Evolutionary conservation across 2,329 filamentous ascomycete species (phyloP).

Genomic region (Cercospora sojina): DNA sequence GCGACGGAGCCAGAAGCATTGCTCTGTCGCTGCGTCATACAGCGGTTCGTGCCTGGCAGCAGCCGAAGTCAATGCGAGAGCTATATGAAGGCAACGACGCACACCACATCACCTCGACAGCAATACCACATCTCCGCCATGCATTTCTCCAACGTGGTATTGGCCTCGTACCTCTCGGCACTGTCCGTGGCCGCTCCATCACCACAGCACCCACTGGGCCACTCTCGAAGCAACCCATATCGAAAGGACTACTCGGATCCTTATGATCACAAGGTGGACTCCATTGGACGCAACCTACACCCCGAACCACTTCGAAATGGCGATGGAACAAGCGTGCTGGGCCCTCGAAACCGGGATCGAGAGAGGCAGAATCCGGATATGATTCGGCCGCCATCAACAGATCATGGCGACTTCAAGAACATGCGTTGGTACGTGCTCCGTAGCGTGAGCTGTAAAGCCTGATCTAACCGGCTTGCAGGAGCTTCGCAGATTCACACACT

Average conservation of each 20-base stretch:
- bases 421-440: conserved; percentile 59
- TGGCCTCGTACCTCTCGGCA: conserved; percentile 19
- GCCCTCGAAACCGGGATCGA: conserved; percentile 67
- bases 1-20: neutral
- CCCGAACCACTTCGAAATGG: conserved; percentile 55
- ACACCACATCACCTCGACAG: neutral
- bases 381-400: conserved; percentile 69
- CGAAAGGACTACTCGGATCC: conserved; percentile 61
- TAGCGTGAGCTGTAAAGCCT: conserved; percentile 29
- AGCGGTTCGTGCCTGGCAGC: neutral
- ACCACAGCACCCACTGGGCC: conserved; percentile 41
- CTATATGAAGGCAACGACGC: neutral
- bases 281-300: conserved; percentile 59
- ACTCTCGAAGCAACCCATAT: conserved; percentile 50
- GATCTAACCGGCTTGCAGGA: conserved; percentile 27
- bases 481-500: conserved; percentile 49
- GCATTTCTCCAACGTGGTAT: neutral
- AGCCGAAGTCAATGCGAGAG: conserved; percentile 6
- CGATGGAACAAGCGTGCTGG: conserved; percentile 63
- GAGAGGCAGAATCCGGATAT: conserved; percentile 70
- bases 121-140: neutral
- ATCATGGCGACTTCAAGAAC: conserved; percentile 68
- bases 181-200: conserved; percentile 30
- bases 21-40: neutral
- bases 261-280: conserved; percentile 62